A percentile compares a stretch with the other conserved stretches of the same genome.
Conservation (phyloP, 75 land plant species). For the Sequoiadendron giganteum region DNA sequence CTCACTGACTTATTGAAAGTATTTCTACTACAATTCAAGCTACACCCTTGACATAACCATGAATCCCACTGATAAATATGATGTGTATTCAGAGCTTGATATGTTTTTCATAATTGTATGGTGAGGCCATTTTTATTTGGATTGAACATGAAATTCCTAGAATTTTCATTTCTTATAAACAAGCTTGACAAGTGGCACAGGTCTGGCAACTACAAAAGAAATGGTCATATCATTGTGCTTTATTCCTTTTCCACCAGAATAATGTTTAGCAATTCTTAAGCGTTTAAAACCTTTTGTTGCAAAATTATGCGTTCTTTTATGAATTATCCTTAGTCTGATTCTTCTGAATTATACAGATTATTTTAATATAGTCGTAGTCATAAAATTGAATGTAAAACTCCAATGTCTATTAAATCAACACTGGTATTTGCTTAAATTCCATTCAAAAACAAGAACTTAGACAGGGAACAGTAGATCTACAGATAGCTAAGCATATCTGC, state of each 20-base stretch:
- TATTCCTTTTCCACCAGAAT: too few relatives aligned
- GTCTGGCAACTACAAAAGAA: neutral
- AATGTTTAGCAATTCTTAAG: too few relatives aligned
- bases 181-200: neutral
- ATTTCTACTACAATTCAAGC: too few relatives aligned
- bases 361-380: neutral
- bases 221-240: neutral
- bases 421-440: neutral
- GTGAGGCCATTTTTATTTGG: too few relatives aligned
- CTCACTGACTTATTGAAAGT: too few relatives aligned
- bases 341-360: neutral
- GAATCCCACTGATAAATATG: too few relatives aligned
- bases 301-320: too few relatives aligned
- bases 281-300: too few relatives aligned
- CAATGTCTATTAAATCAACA: neutral
- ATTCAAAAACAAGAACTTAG: neutral
- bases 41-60: too few relatives aligned
- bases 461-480: neutral
- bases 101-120: too few relatives aligned
- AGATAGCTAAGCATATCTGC: neutral
- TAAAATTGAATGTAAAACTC: neutral
- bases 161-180: neutral
- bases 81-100: too few relatives aligned
- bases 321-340: neutral
- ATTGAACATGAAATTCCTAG: neutral